Evolutionary conservation across 106 monocot species (phyloP).

Genomic region (Dendrobium nobile): DNA sequence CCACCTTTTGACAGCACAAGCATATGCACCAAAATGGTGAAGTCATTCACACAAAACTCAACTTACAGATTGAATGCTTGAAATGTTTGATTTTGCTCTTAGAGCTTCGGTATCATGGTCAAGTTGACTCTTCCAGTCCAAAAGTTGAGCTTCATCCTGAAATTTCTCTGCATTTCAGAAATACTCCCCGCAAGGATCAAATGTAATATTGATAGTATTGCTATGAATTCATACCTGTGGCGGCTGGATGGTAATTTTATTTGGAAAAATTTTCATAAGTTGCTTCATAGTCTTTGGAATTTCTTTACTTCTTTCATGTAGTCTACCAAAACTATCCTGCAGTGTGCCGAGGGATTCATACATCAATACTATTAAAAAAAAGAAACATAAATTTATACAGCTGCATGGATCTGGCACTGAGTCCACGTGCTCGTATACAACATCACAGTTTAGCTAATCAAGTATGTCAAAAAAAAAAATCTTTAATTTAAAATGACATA

Average conservation of each 20-base stretch:
- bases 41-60: constrained; percentile 3
- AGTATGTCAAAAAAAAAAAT: not conserved
- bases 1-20: not conserved
- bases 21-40: not conserved
- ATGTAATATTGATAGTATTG: not conserved
- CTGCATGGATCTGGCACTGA: not conserved
- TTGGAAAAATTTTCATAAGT: constrained; percentile 79
- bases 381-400: not conserved
- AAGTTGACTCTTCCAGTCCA: constrained; percentile 78
- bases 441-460: not conserved
- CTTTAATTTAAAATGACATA: not conserved
- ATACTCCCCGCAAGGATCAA: not conserved
- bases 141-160: constrained; percentile 73
- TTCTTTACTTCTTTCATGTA: constrained; percentile 90
- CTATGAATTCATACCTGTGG: constrained; percentile 64
- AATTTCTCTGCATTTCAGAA: constrained; percentile 7
- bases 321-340: constrained; percentile 81
- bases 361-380: not conserved
- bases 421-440: not conserved
- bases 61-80: constrained; percentile 76
- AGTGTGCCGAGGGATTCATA: not conserved
- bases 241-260: constrained; percentile 73
- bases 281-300: constrained; percentile 78
- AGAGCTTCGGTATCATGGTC: constrained; percentile 89
- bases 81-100: constrained; percentile 78